phyloP scores from a whole-genome alignment of 2,329 filamentous ascomycete genomes.

The Penicillium vulpinum region DNA sequence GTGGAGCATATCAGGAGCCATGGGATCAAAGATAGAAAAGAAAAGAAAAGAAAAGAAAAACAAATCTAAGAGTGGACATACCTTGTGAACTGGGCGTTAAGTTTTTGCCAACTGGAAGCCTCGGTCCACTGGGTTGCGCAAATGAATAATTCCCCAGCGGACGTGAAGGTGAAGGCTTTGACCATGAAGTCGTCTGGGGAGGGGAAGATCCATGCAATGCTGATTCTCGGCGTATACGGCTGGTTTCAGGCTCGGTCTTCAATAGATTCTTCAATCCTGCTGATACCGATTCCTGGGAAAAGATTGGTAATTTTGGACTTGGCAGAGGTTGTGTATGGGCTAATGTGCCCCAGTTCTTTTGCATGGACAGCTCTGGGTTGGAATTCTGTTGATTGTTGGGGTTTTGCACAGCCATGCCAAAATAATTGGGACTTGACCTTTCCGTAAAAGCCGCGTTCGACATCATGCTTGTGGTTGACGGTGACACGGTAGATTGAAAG shows the following conservation, averaged over 20 bases:
- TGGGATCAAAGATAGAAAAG: neutral
- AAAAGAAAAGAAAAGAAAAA: neutral
- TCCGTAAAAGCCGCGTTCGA: conserved; percentile 20
- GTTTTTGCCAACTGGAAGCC: neutral
- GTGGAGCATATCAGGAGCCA: neutral
- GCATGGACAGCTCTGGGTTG: conserved; percentile 57
- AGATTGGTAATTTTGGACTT: conserved; percentile 27
- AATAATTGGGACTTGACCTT: conserved; percentile 75
- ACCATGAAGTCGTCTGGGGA: conserved; percentile 5
- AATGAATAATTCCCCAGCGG: neutral
- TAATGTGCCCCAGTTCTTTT: conserved; percentile 73
- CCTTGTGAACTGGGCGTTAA: conserved; percentile 8
- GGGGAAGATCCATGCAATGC: conserved; percentile 20
- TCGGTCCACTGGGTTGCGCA: neutral
- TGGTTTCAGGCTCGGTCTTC: conserved; percentile 37
- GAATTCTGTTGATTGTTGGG: conserved; percentile 64
- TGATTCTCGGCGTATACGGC: conserved; percentile 22
- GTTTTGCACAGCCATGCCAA: conserved; percentile 69
- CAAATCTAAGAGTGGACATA: neutral
- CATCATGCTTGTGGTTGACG: conserved; percentile 22
- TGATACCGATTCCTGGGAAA: conserved; percentile 69
- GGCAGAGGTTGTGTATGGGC: conserved; percentile 68
- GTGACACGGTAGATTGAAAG: conserved; percentile 22
- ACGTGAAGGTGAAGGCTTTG: neutral
- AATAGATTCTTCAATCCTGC: conserved; percentile 74